Evolutionary conservation across 1,284 basidiomycete genomes (phyloP).

Genomic region (Apiotrichum sp.): DNA sequence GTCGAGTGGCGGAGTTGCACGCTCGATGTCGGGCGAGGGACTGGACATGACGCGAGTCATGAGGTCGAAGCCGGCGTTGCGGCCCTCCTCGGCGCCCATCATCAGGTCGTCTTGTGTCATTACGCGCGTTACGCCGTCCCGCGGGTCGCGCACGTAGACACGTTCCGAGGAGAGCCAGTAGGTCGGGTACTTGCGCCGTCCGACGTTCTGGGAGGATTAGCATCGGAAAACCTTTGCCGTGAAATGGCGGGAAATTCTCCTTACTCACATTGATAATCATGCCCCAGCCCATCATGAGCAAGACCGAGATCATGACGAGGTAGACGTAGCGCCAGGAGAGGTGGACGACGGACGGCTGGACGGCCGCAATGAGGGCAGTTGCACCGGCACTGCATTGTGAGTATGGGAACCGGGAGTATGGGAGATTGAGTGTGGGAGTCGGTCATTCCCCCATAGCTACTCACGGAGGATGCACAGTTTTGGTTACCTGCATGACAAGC

Average conservation of each 20-base stretch:
- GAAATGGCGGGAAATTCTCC: too few species aligned
- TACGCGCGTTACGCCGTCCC: neutral
- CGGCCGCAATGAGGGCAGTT: slow-evolving; percentile 52
- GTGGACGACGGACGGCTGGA: slow-evolving; percentile 49
- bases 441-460: slow-evolving; percentile 1
- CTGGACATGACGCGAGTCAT: neutral
- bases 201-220: slow-evolving; percentile 49
- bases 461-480: slow-evolving; percentile 57
- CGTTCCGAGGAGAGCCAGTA: slow-evolving; percentile 48
- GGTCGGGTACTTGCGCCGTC: slow-evolving; percentile 54
- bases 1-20: too few species aligned
- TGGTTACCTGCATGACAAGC: slow-evolving; percentile 56
- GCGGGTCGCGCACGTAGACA: slow-evolving; percentile 8
- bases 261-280: slow-evolving; percentile 50
- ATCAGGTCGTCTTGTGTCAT: slow-evolving; percentile 1
- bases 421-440: too few species aligned
- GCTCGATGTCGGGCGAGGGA: neutral
- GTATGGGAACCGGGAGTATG: neutral
- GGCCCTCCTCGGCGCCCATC: slow-evolving; percentile 13
- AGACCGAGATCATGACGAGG: slow-evolving; percentile 54
- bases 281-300: slow-evolving; percentile 54
- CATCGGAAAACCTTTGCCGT: too few species aligned
- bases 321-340: slow-evolving; percentile 61
- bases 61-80: slow-evolving; percentile 6
- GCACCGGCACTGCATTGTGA: slow-evolving; percentile 49